Evolutionary conservation across 2,329 filamentous ascomycete genomes (phyloP).

Genomic region (Diplodia sapinea): DNA sequence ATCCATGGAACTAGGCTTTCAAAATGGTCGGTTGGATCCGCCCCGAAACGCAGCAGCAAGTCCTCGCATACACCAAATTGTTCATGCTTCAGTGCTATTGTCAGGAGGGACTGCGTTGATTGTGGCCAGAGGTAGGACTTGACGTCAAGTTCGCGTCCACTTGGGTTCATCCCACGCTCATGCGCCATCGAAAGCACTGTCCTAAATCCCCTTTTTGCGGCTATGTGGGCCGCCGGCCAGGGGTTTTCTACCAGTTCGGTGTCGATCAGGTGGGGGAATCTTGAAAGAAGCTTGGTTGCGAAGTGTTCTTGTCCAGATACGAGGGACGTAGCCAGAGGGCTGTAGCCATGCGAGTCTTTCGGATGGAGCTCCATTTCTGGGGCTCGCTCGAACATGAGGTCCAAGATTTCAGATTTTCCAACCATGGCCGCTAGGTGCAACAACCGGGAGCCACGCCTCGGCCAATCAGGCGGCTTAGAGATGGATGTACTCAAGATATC

Average conservation of each 20-base stretch:
- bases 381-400: background rate
- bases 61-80: background rate
- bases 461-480: background rate
- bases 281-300: background rate
- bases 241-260: background rate
- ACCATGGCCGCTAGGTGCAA: background rate
- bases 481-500: too few species aligned
- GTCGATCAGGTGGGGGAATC: background rate
- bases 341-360: background rate
- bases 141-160: too few species aligned
- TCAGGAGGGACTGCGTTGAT: rapidly evolving
- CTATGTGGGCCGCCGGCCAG: background rate
- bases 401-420: background rate
- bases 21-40: background rate
- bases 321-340: background rate
- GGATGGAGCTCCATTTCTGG: background rate
- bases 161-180: background rate
- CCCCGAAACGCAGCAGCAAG: background rate
- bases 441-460: background rate
- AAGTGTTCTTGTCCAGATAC: background rate
- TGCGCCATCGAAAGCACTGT: background rate
- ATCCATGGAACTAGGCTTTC: background rate
- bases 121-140: rapidly evolving
- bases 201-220: background rate
- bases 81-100: background rate